Percentiles rank a stretch among this genome's conserved stretches.
These are phyloP conservation scores for Ogataea trehalophila DNA, from an alignment of 805 yeast species.

Conservation along the genomic window DNA sequence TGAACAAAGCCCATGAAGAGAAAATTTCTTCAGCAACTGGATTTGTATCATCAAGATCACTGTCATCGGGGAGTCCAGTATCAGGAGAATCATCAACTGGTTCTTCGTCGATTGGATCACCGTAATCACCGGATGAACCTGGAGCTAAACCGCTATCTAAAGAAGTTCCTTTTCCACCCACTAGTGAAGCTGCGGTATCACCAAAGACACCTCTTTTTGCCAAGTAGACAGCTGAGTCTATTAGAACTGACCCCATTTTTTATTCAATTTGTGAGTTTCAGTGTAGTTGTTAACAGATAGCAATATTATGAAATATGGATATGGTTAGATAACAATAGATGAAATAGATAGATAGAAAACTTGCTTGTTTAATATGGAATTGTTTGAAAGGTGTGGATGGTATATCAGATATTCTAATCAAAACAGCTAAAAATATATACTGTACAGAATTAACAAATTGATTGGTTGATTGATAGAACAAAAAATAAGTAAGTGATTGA, in stretches of 20 bases:
- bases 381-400: no score
- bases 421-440: no score
- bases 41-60: constrained; percentile 53
- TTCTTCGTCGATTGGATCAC: constrained; percentile 33
- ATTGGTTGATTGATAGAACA: no score
- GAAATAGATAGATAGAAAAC: no score
- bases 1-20: constrained; percentile 95
- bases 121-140: neutral
- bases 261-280: neutral
- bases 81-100: constrained; percentile 35
- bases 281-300: neutral
- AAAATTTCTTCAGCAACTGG: constrained; percentile 94
- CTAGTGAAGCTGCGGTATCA: constrained; percentile 13
- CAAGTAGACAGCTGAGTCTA: constrained; percentile 16
- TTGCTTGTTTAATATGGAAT: no score
- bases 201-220: constrained; percentile 25
- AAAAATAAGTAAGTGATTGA: no score
- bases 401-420: no score
- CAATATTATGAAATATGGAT: neutral
- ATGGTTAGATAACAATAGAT: neutral
- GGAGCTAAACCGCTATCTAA: neutral
- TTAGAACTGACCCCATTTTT: constrained; percentile 17
- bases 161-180: constrained; percentile 14
- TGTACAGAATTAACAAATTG: no score
- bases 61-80: constrained; percentile 45